Conservation (phyloP, 352 stramenopile species). For the Pythium dissimile region DNA sequence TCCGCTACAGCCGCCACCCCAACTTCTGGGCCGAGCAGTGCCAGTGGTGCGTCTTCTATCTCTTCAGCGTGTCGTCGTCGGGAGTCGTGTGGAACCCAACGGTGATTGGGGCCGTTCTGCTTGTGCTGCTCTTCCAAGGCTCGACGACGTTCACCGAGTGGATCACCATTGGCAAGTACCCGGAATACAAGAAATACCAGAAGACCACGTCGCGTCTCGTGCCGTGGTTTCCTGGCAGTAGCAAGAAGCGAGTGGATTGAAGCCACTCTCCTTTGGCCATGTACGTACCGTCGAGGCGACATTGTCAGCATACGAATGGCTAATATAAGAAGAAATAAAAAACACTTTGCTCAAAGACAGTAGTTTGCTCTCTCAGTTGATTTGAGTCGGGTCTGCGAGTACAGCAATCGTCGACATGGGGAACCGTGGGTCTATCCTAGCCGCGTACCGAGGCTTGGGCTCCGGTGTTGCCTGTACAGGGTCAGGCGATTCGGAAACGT, state of each 20-base stretch:
- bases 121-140: conserved; percentile 89
- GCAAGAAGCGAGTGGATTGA: conserved; percentile 20
- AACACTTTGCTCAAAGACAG: too few relatives aligned
- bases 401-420: conserved; percentile 77
- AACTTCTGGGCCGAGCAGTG: conserved; percentile 92
- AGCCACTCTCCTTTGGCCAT: background rate
- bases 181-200: conserved; percentile 87
- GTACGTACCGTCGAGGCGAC: background rate
- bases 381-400: conserved; percentile 40
- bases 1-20: conserved; percentile 90
- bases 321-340: too few relatives aligned
- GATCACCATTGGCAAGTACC: conserved; percentile 89
- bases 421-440: conserved; percentile 58
- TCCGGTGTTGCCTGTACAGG: background rate
- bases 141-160: conserved; percentile 89
- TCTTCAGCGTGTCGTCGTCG: conserved; percentile 79
- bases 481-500: background rate
- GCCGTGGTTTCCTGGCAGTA: conserved; percentile 40
- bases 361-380: conserved; percentile 1
- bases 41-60: conserved; percentile 90
- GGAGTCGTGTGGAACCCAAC: conserved; percentile 67
- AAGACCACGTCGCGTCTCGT: conserved; percentile 57
- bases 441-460: conserved; percentile 23
- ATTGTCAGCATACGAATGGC: background rate
- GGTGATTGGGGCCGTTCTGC: conserved; percentile 65